These are phyloP conservation scores for Dendrobium huoshanense DNA, from an alignment of 106 monocot species.

Conservation along the genomic window DNA sequence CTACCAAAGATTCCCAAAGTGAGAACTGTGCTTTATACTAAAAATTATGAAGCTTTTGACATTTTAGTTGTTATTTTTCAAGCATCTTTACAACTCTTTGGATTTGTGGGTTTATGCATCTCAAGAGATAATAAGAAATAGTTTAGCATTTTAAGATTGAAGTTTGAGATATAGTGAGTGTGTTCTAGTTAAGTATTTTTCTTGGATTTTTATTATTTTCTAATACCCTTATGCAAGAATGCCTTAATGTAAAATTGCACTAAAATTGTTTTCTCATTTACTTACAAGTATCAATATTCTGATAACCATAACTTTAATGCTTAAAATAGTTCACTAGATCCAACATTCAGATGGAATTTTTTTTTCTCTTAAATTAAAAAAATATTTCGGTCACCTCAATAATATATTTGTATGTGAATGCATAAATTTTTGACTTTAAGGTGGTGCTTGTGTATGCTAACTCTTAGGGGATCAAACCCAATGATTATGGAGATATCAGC, in stretches of 20 bases:
- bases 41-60: too few species aligned
- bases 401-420: neutral
- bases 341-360: neutral
- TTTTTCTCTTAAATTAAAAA: neutral
- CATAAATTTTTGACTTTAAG: neutral
- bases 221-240: neutral
- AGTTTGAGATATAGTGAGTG: too few species aligned
- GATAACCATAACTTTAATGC: neutral
- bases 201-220: neutral
- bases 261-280: neutral
- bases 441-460: neutral
- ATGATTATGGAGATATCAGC: too few species aligned
- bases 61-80: too few species aligned
- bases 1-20: conserved; percentile 99
- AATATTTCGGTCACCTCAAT: neutral
- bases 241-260: too few species aligned
- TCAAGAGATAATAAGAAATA: too few species aligned
- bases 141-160: too few species aligned
- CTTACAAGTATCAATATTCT: neutral
- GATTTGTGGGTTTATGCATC: too few species aligned
- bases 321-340: neutral
- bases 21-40: conserved; percentile 13
- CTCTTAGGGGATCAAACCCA: too few species aligned
- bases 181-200: too few species aligned
- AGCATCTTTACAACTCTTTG: too few species aligned